These are phyloP conservation scores for Leccinum rimulosum DNA, from an alignment of 768 basidiomycete genomes.

Conservation along the genomic window DNA sequence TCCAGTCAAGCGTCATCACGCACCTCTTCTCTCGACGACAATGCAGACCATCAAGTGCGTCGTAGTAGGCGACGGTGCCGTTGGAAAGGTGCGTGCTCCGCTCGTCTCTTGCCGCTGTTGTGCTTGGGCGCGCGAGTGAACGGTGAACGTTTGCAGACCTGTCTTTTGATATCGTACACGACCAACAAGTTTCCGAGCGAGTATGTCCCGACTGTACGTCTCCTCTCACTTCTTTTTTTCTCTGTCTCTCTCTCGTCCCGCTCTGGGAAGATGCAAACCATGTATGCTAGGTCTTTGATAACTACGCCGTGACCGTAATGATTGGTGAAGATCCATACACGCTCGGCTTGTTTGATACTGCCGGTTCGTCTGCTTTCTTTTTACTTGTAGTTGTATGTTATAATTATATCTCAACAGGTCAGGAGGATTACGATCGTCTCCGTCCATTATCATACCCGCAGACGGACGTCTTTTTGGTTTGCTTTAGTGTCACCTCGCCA, in stretches of 20 bases:
- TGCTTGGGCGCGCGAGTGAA: neutral
- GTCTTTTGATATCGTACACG: conserved; percentile 94
- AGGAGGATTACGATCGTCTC: conserved; percentile 99
- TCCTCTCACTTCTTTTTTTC: neutral
- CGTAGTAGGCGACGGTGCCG: conserved; percentile 96
- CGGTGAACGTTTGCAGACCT: conserved; percentile 56
- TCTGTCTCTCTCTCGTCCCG: neutral
- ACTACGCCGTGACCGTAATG: conserved; percentile 99
- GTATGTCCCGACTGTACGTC: conserved; percentile 94
- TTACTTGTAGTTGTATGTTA: conserved; percentile 10
- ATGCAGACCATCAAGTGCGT: conserved; percentile 99
- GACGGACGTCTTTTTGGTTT: conserved; percentile 99
- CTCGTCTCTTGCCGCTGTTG: neutral
- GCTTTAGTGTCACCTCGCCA: conserved; percentile 98
- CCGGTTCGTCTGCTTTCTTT: conserved; percentile 59
- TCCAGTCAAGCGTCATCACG: conserved; percentile 16
- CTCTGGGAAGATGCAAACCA: conserved; percentile 17
- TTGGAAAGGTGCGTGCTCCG: conserved; percentile 79
- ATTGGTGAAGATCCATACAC: conserved; percentile 99
- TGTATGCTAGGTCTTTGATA: conserved; percentile 78
- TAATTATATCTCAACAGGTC: conserved; percentile 51
- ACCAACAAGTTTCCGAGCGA: conserved; percentile 99
- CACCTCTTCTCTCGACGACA: conserved; percentile 7
- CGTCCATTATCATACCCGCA: conserved; percentile 99
- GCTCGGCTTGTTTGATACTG: conserved; percentile 96